Base-by-base conservation (phyloP, 164 flowering plant genomes). In the Stephania japonica region DNA sequence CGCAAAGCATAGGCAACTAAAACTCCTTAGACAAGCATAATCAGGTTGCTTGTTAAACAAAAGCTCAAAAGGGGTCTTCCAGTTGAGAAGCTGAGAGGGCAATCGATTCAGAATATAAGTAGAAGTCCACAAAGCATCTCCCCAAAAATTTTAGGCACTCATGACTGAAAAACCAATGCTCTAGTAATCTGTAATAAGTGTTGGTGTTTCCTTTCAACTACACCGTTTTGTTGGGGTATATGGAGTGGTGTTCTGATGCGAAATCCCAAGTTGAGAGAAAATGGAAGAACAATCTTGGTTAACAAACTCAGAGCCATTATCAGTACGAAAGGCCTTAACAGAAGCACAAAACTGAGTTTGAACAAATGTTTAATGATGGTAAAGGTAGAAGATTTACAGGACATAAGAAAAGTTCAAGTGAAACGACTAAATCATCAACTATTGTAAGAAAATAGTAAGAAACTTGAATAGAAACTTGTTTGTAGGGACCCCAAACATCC, bases 401-500 rank as follows among this genome's bases (percentile, higher is more conserved):
- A 19, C 41, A 66, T 4, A 18, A 66, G 32, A 67, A 32, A 67
- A 42, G 42, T 5, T 24, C 70, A 67, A 6, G 49, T 67, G 7
- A 24, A 14, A 5, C 27, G 47, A 12, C 70, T 38, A 38, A 67
- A 67, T 67, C 70, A 67, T 42, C 70, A 18, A 41, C 70, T 14
- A 67, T 19, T 4, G 70, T 67, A 0, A 67, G 27, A 14, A 67
- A 4, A 10, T 43, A 43, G 47, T 43, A 10, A 10, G 47, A 5
- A 5, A 5, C 47, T 43, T 5, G 5, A 43, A 43, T 43, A 43
- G 49, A 10, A 67, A 18, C 13, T 6, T 50, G 5, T 50, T 38
- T 38, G 24, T 67, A 67, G 18, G 70, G 70, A 19, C 70, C 70
- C 70, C 70, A 67, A 38, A 67, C 5, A 42, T 67, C 16, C 5